Base-by-base conservation (phyloP, 768 basidiomycete species). In the Pulveroboletus frians region DNA sequence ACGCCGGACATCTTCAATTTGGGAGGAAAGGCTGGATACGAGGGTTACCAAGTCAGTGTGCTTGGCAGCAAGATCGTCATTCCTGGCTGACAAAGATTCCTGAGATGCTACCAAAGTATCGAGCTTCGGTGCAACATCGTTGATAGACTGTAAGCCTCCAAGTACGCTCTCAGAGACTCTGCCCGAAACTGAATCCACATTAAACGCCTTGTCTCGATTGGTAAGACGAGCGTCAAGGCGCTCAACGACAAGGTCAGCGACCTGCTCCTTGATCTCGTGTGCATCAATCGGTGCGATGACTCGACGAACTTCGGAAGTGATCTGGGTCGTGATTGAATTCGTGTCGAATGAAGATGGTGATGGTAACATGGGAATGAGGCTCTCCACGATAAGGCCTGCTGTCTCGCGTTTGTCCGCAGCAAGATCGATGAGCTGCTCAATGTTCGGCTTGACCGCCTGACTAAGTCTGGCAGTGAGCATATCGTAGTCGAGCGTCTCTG, bases 331-430 rank as follows among this genome's bases (percentile, higher is more conserved):
- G 42, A 91, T 67, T 3, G 74, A 71, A 41, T 80, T 76, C 1
- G 75, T 74, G 58, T 91, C 83, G 30, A 75, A 36, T 23, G 73
- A 59, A 6, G 66, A 42, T 48, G 72, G 52, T 51, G 69, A 53
- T 9, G 82, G 82, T 15, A 92, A 59, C 47, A 88, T 62, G 9
- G 90, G 90, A 5, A 82, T 49, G 34, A 92, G 77, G 18, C 78
- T 72, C 44, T 91, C 79, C 26, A 90, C 79, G 50, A 92, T 92
- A 36, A 92, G 77, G 7, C 78, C 75, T 4, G 90, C 90, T 4
- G 90, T 92, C 67, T 92, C 90, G 31, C 87, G 78, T 64, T 92
- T 92, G 64, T 92, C 90, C 0, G 87, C 89, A 23, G 90, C 84
- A 42, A 92, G 77, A 62, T 92, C 90, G 53, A 92, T 92, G 51